Percentiles rank a stretch among this genome's conserved stretches.
Evolutionary conservation across 768 basidiomycete genomes (phyloP).

Genomic region (Scleroderma citrinum): DNA sequence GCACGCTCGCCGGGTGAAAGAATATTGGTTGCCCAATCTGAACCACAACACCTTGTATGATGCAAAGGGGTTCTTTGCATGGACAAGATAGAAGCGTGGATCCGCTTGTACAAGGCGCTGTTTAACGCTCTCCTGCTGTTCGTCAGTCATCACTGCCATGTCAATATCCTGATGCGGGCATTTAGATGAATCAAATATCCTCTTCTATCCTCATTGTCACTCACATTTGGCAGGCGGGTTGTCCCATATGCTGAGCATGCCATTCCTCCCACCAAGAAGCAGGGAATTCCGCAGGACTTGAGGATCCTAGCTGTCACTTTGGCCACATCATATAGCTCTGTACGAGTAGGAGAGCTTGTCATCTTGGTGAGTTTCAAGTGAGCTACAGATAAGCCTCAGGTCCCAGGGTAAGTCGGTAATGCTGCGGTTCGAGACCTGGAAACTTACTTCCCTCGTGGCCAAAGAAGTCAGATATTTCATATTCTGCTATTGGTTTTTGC

Average conservation of each 20-base stretch:
- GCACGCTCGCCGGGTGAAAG: conserved; percentile 13
- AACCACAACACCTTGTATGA: conserved; percentile 41
- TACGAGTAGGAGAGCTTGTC: background rate
- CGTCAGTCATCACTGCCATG: conserved; percentile 35
- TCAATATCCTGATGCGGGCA: conserved; percentile 39
- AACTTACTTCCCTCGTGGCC: background rate
- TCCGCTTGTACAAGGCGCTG: conserved; percentile 25
- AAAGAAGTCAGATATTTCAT: too few species aligned
- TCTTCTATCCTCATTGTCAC: conserved; percentile 1
- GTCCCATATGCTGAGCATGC: conserved; percentile 37
- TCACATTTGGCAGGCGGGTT: conserved; percentile 31
- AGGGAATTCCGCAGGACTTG: background rate
- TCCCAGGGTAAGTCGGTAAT: background rate
- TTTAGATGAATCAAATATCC: background rate
- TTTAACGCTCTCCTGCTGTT: conserved; percentile 36
- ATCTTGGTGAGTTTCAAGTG: background rate
- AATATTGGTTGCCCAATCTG: conserved; percentile 11
- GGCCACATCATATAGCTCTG: conserved; percentile 1
- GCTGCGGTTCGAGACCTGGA: background rate
- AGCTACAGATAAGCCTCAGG: background rate
- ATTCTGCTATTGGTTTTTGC: too few species aligned
- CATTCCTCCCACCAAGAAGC: conserved; percentile 32
- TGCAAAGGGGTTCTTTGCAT: conserved; percentile 32
- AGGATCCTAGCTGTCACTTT: conserved; percentile 1
- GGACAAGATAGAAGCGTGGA: conserved; percentile 33